Evolutionary conservation across 2,329 filamentous ascomycete species (phyloP).

Genomic region (Stemphylium lycopersici): DNA sequence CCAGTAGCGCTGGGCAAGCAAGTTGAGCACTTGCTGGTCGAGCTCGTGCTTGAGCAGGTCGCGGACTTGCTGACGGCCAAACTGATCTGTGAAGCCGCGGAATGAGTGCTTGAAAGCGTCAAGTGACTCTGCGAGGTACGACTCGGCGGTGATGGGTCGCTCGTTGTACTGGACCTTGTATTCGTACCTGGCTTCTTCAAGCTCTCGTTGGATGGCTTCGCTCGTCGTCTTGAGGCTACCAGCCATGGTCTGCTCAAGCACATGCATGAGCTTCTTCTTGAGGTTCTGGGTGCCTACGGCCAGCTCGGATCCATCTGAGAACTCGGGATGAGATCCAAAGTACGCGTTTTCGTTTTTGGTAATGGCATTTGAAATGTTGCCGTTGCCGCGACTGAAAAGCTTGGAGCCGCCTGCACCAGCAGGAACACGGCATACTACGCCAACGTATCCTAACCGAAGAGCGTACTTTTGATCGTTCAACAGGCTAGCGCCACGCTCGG

Average conservation of each 20-base stretch:
- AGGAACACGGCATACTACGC: constrained; percentile 87
- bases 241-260: constrained; percentile 97
- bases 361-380: constrained; percentile 81
- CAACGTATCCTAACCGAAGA: constrained; percentile 92
- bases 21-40: constrained; percentile 91
- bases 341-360: constrained; percentile 85
- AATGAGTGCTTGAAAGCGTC: constrained; percentile 98
- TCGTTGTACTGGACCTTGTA: constrained; percentile 99
- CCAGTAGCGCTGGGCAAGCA: constrained; percentile 94
- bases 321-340: constrained; percentile 86
- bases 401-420: constrained; percentile 62
- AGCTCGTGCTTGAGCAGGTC: constrained; percentile 89
- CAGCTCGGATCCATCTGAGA: constrained; percentile 74
- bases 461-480: constrained; percentile 92
- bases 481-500: constrained; percentile 76
- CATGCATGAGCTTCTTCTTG: constrained; percentile 95
- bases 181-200: constrained; percentile 96
- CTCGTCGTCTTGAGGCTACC: constrained; percentile 86
- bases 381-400: constrained; percentile 82
- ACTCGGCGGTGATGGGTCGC: constrained; percentile 89
- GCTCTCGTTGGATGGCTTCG: constrained; percentile 90
- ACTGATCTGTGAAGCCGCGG: constrained; percentile 88
- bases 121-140: constrained; percentile 91
- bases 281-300: constrained; percentile 83
- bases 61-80: constrained; percentile 87